Evolutionary conservation across 2,329 filamentous ascomycete genomes (phyloP).

Genomic region (Incumbomyces delicatus): DNA sequence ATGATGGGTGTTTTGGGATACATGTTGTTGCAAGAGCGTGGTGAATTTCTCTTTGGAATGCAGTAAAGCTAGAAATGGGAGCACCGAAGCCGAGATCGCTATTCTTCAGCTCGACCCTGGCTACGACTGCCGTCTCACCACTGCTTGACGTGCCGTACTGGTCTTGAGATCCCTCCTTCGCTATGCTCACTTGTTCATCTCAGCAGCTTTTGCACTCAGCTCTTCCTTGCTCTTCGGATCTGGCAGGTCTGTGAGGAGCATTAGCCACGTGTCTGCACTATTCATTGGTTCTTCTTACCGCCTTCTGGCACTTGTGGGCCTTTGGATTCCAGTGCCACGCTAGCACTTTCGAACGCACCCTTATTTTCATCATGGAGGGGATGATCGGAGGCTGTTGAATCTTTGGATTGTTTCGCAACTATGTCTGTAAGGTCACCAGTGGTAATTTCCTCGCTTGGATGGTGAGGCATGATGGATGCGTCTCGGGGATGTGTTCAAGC

Average conservation of each 20-base stretch:
- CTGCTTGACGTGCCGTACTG: no score
- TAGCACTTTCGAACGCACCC: constrained; percentile 19
- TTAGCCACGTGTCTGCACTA: neutral
- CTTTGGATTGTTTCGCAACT: constrained; percentile 29
- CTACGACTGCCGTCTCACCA: no score
- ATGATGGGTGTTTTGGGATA: no score
- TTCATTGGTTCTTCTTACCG: constrained; percentile 18
- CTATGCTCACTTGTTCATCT: constrained; percentile 50
- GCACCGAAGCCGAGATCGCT: no score
- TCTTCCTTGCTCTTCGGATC: constrained; percentile 53
- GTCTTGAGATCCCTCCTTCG: no score
- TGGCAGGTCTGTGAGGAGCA: constrained; percentile 7
- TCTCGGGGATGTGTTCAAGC: neutral
- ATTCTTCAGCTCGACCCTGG: no score
- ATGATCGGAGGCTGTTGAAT: constrained; percentile 29
- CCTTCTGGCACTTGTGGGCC: constrained; percentile 36
- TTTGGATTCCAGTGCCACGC: constrained; percentile 30
- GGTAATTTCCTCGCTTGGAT: constrained; percentile 29
- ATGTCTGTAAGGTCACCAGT: constrained; percentile 26
- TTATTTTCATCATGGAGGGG: constrained; percentile 27
- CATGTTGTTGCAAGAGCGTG: no score
- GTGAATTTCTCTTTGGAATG: no score
- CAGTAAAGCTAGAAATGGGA: no score
- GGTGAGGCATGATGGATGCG: constrained; percentile 27
- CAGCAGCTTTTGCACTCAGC: constrained; percentile 53